Percentiles rank a stretch among this genome's conserved stretches.
These are phyloP conservation scores for Wickerhamiella cacticola DNA, from an alignment of 805 yeast genomes.

Conservation along the genomic window DNA sequence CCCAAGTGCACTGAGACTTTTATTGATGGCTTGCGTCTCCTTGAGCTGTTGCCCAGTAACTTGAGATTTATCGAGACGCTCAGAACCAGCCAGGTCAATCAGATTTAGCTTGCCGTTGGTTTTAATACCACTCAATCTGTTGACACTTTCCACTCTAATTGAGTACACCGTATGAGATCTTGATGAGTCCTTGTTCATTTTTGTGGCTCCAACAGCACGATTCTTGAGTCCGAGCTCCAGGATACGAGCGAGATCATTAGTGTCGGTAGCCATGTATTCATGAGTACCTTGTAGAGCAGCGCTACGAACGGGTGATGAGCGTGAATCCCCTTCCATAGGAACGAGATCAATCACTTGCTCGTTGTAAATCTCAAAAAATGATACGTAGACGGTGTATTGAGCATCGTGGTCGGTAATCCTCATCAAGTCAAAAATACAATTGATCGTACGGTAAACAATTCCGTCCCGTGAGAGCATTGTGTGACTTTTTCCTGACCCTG, in stretches of 20 bases:
- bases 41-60: constrained; percentile 67
- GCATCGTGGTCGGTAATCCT: constrained; percentile 30
- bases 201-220: constrained; percentile 72
- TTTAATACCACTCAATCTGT: constrained; percentile 33
- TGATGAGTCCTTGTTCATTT: constrained; percentile 72
- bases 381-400: constrained; percentile 44
- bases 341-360: constrained; percentile 61
- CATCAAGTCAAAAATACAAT: constrained; percentile 53
- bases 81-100: constrained; percentile 92
- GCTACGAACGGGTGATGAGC: constrained; percentile 15
- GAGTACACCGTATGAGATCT: constrained; percentile 81
- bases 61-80: constrained; percentile 61
- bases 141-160: constrained; percentile 45
- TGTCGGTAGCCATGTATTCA: background rate
- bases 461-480: constrained; percentile 79
- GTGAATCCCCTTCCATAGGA: constrained; percentile 12
- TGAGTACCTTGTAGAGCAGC: background rate
- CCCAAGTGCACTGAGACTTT: constrained; percentile 75
- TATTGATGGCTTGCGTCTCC: constrained; percentile 84
- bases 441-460: constrained; percentile 65
- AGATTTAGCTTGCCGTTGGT: constrained; percentile 57
- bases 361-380: constrained; percentile 81
- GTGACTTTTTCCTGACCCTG: constrained; percentile 88
- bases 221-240: constrained; percentile 45
- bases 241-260: constrained; percentile 23